Percentiles rank a stretch among this genome's conserved stretches.
These are phyloP conservation scores for Hibiscus trionum DNA, from an alignment of 345 rosid species.

Conservation along the genomic window DNA sequence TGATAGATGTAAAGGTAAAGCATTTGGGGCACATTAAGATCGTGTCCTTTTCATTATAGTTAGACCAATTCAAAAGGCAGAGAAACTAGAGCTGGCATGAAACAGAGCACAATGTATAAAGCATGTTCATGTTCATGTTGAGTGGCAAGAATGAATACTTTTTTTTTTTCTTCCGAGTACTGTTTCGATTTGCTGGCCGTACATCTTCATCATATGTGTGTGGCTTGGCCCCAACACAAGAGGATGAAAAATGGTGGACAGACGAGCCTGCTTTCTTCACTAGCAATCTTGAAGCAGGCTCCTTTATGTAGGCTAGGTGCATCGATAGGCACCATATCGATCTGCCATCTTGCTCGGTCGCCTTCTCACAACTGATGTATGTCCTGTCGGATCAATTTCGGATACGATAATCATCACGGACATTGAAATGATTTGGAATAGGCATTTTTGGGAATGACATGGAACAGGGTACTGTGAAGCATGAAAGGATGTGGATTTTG, in stretches of 20 bases:
- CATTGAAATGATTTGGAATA: neutral
- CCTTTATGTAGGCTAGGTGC: neutral
- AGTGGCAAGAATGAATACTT: neutral
- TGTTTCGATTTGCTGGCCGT: neutral
- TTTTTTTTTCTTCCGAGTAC: neutral
- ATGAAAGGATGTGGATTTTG: neutral
- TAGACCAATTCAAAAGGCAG: neutral
- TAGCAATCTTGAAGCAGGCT: too few relatives aligned
- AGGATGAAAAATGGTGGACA: too few relatives aligned
- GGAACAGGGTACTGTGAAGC: neutral
- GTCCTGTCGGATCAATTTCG: too few relatives aligned
- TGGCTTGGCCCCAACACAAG: too few relatives aligned
- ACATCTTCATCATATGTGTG: too few relatives aligned
- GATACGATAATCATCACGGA: neutral
- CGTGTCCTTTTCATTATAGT: neutral
- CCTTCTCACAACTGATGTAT: neutral
- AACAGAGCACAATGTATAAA: neutral
- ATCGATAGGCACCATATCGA: neutral
- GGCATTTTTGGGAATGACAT: neutral
- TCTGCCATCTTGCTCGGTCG: neutral
- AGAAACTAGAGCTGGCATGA: neutral
- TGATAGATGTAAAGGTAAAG: neutral
- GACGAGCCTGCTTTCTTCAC: too few relatives aligned
- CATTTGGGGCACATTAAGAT: neutral
- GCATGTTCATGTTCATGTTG: neutral